Evolutionary conservation across 1,284 basidiomycete genomes (phyloP), one percentile per base, ranked within the genome.

Genomic region (Moniliella sp.): DNA sequence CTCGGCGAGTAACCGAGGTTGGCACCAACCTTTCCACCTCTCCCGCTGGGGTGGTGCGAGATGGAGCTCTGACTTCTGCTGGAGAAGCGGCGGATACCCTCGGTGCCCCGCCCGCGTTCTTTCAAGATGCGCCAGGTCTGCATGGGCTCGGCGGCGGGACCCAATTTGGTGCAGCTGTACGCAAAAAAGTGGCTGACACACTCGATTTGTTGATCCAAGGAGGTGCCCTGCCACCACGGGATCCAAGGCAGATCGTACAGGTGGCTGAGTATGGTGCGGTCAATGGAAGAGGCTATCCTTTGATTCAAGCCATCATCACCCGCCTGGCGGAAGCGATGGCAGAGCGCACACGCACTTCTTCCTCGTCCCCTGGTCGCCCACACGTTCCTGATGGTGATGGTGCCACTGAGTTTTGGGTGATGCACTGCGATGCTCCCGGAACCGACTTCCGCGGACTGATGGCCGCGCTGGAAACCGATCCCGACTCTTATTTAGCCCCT

Each of bases 201-300:
- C 37, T 62, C n/a, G 43, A 45, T 2, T 30, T 40, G 11, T 42
- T 52, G 3, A 31, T 61, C 2, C 31, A 32, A 0, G 37, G 29
- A 4, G 50, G 50, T 2, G n/a, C n/a, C n/a, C n/a, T n/a, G n/a
- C n/a, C n/a, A n/a, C n/a, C n/a, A n/a, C n/a, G n/a, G n/a, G n/a
- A n/a, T n/a, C n/a, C n/a, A n/a, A n/a, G n/a, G n/a, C 42, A 48
- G 19, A 40, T 40, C 3, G 34, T 63, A 23, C 37, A 46, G 10
- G 44, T 64, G 15, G 59, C 58, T 28, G 62, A 64, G 36, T 64
- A 58, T 26, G 62, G 62, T 10, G 50, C 54, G 27, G 40, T 61
- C 29, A 57, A 61, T 29, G 50, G 45, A 9, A 42, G 58, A 12
- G 61, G 61, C 5, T 39, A 52, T 26, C 44, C 43, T 12, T 44